Conservation (phyloP, 768 basidiomycete genomes). For the Termitomyces sp. region DNA sequence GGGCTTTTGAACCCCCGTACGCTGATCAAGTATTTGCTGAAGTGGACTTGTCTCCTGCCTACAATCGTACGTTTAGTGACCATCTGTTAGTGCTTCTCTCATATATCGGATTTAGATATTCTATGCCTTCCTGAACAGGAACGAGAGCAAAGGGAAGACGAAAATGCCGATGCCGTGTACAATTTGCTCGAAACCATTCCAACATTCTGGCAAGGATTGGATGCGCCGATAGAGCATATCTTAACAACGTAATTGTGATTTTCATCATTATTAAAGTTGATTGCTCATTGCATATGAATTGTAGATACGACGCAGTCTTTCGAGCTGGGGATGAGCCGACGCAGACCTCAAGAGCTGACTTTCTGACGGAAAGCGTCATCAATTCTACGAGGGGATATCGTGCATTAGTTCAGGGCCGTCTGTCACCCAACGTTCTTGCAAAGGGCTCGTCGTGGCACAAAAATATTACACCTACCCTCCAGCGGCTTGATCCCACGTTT, state of each 20-base stretch:
- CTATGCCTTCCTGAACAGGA: conserved; percentile 28
- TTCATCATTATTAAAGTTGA: neutral
- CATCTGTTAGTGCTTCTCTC: neutral
- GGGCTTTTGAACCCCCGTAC: conserved; percentile 38
- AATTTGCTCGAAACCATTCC: conserved; percentile 53
- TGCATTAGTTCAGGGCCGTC: conserved; percentile 44
- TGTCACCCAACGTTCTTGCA: conserved; percentile 35
- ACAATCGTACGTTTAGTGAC: conserved; percentile 44
- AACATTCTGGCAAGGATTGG: conserved; percentile 50
- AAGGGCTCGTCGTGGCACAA: conserved; percentile 51
- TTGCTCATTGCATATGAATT: neutral
- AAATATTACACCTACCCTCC: conserved; percentile 44
- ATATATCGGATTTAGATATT: conserved; percentile 29
- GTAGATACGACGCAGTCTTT: conserved; percentile 63
- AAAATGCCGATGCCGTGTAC: conserved; percentile 37
- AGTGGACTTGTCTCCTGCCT: conserved; percentile 48
- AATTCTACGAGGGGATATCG: conserved; percentile 51
- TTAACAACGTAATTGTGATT: conserved; percentile 52
- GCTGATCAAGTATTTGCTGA: conserved; percentile 40
- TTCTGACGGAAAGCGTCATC: conserved; percentile 52
- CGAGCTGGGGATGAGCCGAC: conserved; percentile 47
- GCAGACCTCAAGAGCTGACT: conserved; percentile 45
- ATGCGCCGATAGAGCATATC: conserved; percentile 46
- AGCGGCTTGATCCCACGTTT: conserved; percentile 35
- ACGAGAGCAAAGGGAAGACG: conserved; percentile 25